Base-by-base conservation (phyloP, 495 filamentous ascomycete genomes). In the Lasiosphaeria hispida region DNA sequence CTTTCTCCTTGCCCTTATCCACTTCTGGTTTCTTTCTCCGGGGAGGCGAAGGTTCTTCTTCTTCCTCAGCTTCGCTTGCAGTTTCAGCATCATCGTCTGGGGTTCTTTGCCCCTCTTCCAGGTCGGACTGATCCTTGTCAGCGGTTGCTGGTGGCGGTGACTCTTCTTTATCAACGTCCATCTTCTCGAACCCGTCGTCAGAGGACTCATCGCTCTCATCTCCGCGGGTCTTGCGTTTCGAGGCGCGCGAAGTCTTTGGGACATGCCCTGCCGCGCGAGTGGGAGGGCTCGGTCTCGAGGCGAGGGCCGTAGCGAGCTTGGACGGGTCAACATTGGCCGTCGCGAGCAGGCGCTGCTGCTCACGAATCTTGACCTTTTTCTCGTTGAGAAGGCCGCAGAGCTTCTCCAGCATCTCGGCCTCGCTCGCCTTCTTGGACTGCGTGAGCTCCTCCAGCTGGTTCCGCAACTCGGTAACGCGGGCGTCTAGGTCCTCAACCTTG, bases 291-390 rank as follows among this genome's bases (percentile, higher is more conserved):
- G 23, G 58, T 7, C 53, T 30, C 4, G 58, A 51, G 1, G 47
- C 55, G 17, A 41, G 45, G 3, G 39, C 54, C 1, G 66, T 63
- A 37, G 60, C 65, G 7, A 69, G 72, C 47, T 63, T 77, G 1
- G 70, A 64, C 0, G 77, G 69, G 65, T 88, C 83, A 8, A 82
- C 69, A 38, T 80, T 84, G 7, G 84, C 81, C n/a, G 77, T 75
- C 13, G 78, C 80, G 5, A 94, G 69, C 8, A 92, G 63, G 15
- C 86, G 80, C 59, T 91, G 86, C 67, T 94, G 89, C 59, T 93
- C 87, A 33, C 90, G 76, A 18, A 96, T 93, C 71, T 94, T 95
- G n/a, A 89, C 75, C 71, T 96, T 96, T 72, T 96, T 96, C 63
- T 86, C 85, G 61, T 96, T 96, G 0, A 96, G 70, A 1, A 95